These are phyloP conservation scores for Porphyrellus sp. DNA, from an alignment of 1,284 basidiomycete species.

Conservation along the genomic window DNA sequence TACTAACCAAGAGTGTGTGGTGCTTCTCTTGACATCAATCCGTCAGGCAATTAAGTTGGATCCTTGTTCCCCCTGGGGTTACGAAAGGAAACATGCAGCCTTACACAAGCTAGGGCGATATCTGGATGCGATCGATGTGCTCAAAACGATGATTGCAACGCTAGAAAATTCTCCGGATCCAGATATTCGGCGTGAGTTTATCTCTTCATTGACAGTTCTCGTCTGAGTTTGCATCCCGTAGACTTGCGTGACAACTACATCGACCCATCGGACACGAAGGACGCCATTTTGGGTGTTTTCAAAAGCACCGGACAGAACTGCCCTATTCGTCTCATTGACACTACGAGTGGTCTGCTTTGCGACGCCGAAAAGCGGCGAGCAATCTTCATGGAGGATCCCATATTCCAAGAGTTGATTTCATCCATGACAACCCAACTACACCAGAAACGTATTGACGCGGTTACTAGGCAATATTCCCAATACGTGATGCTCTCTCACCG, in stretches of 20 bases:
- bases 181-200: constrained; percentile 15
- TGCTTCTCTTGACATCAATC: background rate
- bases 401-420: constrained; percentile 23
- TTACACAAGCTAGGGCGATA: constrained; percentile 16
- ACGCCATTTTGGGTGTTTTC: constrained; percentile 1
- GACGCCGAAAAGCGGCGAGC: constrained; percentile 14
- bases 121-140: constrained; percentile 13
- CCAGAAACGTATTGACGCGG: constrained; percentile 3
- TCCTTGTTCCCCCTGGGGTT: constrained; percentile 17
- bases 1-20: background rate
- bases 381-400: constrained; percentile 16
- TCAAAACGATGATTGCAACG: constrained; percentile 7
- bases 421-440: constrained; percentile 14
- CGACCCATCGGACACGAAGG: constrained; percentile 9
- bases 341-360: constrained; percentile 21
- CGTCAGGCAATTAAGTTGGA: constrained; percentile 14
- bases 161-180: constrained; percentile 15
- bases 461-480: constrained; percentile 12
- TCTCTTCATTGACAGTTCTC: background rate
- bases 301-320: background rate
- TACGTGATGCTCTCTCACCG: constrained; percentile 29
- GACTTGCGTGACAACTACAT: constrained; percentile 14
- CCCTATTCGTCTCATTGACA: constrained; percentile 25
- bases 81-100: constrained; percentile 20
- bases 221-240: constrained; percentile 6